Evolutionary conservation across 2,329 filamentous ascomycete genomes (phyloP), one percentile per base, ranked within the genome.

Genomic region (Xylaria sp.): DNA sequence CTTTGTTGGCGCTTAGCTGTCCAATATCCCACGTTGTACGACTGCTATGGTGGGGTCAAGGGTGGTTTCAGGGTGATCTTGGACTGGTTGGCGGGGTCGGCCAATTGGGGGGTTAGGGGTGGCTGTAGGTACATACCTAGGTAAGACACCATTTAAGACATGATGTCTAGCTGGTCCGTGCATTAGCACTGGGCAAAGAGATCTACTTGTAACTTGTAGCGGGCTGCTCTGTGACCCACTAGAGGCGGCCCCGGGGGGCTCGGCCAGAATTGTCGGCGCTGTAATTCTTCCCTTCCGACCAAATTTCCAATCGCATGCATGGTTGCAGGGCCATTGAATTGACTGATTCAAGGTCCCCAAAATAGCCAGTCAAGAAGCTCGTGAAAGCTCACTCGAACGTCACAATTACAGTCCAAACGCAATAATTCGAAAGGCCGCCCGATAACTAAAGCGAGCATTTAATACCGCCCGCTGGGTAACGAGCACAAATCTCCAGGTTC

Each of bases 1-100:
- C 62, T 68, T 10, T 36, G 70, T 69, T 62, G 74, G 77, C 76
- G 76, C 76, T 78, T 78, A 78, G 56, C 67, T 31, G 70, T 71
- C 73, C 74, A 77, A 70, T 73, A 69, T 75, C 69, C 67, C 68
- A 73, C 72, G 61, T 63, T 68, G 67, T 49, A 66, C 31, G 56
- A 61, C 51, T 70, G 71, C 66, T 54, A 74, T 75, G 72, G 76
- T 73, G 76, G 76, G 76, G 76, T 70, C 64, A 57, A 55, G 58
- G 56, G 57, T 60, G 31, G 57, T 62, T 46, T 33, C 51, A 33
- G 36, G 33, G 31, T 9, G 54, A 25, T 43, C 41, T 41, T 48
- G 43, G 58, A 33, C 25, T 25, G 25, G 58, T 12, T 62, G 57
- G 58, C 57, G 59, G 63, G 59, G 62, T 69, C 55, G 15, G 33